Evolutionary conservation across 108 stramenopile genomes (phyloP).

Genomic region (Epipyxis sp.): DNA sequence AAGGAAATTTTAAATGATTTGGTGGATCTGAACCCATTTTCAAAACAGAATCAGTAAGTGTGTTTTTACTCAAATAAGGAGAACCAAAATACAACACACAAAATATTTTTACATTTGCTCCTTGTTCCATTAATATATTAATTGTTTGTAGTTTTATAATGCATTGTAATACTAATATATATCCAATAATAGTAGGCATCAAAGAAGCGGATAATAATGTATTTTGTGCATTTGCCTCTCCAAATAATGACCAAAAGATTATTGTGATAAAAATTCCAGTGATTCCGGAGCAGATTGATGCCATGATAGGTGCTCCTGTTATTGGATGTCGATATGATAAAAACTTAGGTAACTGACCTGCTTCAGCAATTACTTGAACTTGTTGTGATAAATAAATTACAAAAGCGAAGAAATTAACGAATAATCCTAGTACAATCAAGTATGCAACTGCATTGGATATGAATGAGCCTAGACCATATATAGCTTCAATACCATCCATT

Average conservation of each 20-base stretch:
- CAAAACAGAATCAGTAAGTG: too few relatives aligned
- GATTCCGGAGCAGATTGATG: neutral
- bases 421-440: neutral
- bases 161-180: neutral
- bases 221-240: neutral
- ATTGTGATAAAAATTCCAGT: neutral
- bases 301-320: neutral
- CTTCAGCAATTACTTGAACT: constrained; percentile 1
- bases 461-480: neutral
- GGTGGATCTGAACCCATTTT: too few relatives aligned
- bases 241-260: neutral
- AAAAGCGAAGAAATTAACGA: neutral
- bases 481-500: neutral
- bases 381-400: neutral
- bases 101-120: too few relatives aligned
- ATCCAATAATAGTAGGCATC: neutral
- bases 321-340: neutral
- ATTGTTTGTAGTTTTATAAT: neutral
- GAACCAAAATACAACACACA: too few relatives aligned
- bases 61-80: too few relatives aligned
- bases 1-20: too few relatives aligned
- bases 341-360: neutral
- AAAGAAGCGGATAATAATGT: neutral
- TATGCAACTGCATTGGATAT: neutral
- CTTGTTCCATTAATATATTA: too few relatives aligned